Percentiles rank a stretch among this genome's conserved stretches.
Conservation (phyloP, 2,329 filamentous ascomycete genomes). For the Aspergillus sp. region DNA sequence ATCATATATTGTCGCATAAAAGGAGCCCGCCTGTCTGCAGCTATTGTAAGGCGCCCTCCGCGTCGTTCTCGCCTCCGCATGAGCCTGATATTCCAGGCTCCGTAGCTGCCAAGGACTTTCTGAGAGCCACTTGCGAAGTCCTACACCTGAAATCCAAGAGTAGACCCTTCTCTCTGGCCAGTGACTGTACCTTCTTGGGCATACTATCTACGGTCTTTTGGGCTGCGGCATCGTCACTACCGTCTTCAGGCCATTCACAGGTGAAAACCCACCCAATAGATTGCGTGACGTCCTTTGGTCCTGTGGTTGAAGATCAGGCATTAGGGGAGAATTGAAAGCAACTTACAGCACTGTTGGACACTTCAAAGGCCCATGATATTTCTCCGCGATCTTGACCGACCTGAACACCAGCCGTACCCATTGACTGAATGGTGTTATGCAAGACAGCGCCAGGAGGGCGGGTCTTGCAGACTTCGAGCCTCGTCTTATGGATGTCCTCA, state of each 20-base stretch:
- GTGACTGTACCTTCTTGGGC: neutral
- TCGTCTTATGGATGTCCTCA: constrained; percentile 1
- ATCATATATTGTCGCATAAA: neutral
- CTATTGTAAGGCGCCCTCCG: constrained; percentile 3
- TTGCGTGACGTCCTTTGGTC: neutral
- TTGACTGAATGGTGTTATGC: constrained; percentile 1
- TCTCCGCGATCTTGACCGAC: constrained; percentile 11
- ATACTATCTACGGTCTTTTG: neutral
- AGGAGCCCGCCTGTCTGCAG: constrained; percentile 4
- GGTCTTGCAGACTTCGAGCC: neutral
- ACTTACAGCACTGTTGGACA: neutral
- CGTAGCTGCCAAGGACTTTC: neutral
- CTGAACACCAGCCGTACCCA: constrained; percentile 11
- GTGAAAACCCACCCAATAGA: neutral
- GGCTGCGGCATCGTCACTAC: neutral
- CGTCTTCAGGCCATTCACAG: neutral
- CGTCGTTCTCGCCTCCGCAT: constrained; percentile 6
- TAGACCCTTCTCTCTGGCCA: neutral
- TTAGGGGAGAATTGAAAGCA: no score
- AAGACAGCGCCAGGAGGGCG: neutral
- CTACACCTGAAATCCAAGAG: neutral
- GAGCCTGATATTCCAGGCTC: neutral
- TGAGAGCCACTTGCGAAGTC: neutral
- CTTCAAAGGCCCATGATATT: constrained; percentile 11
- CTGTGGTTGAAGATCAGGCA: neutral